Conservation (phyloP, 1,139 yeast genomes). For the Suhomyces wounanorum region DNA sequence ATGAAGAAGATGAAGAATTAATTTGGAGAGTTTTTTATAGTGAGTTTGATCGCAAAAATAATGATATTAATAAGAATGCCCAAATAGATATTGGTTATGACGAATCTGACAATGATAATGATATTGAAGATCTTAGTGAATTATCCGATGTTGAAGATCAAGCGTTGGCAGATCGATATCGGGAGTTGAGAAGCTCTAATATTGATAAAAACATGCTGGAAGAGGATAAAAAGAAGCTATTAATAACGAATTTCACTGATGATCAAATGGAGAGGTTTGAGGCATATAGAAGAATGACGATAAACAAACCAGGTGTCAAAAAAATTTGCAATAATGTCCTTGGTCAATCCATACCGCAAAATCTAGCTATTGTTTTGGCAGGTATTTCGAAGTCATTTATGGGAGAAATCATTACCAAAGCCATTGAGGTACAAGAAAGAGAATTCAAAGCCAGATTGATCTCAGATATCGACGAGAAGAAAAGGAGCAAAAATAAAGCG, state of each 20-base stretch:
- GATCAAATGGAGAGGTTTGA: slow-evolving; percentile 89
- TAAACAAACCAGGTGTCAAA: slow-evolving; percentile 78
- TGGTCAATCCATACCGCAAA: slow-evolving; percentile 82
- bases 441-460: slow-evolving; percentile 50
- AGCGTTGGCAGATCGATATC: slow-evolving; percentile 36
- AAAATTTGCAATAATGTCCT: slow-evolving; percentile 77
- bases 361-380: slow-evolving; percentile 78
- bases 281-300: slow-evolving; percentile 78
- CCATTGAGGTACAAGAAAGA: slow-evolving; percentile 64
- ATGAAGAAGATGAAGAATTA: slow-evolving; percentile 51
- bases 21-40: slow-evolving; percentile 48
- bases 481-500: slow-evolving; percentile 32
- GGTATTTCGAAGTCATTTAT: slow-evolving; percentile 87
- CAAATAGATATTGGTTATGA: slow-evolving; percentile 8
- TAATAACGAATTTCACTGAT: slow-evolving; percentile 73
- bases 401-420: slow-evolving; percentile 84
- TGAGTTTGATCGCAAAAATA: slow-evolving; percentile 14
- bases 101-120: slow-evolving; percentile 17
- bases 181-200: slow-evolving; percentile 25
- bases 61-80: slow-evolving; percentile 6
- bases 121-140: slow-evolving; percentile 25
- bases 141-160: slow-evolving; percentile 41
- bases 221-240: slow-evolving; percentile 61
- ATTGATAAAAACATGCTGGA: slow-evolving; percentile 31
- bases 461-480: slow-evolving; percentile 40